Base-by-base conservation (phyloP, 2,329 filamentous ascomycete genomes). In the Aspergillus versicolor region DNA sequence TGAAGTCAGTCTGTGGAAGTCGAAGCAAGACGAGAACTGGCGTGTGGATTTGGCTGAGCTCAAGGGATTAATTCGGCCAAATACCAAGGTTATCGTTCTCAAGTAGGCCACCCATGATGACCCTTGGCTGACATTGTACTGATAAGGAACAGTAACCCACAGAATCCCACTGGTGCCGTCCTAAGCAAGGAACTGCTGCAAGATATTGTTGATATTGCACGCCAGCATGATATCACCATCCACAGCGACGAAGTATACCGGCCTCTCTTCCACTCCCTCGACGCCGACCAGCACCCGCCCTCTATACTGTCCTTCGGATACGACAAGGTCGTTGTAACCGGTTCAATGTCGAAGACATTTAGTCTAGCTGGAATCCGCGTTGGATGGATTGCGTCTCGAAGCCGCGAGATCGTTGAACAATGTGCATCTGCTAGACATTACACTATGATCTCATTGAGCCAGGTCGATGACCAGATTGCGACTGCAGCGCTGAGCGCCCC, bases 301-400 rank as follows among this genome's bases (percentile, higher is more conserved):
- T 91, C 90, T 0, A 80, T 88, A 12, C 78, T 92, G 0, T 85
- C 88, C 0, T 77, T 94, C 44, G 87, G 86, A 42, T 94, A 95
- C 73, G 75, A 82, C 3, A 88, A 86, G 55, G 82, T 84, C 21
- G 80, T 96, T 32, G 84, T 85, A 12, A 94, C 90, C 0, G 88
- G 91, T 13, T 92, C 89, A n/a, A 85, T 95, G 79, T 93, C 89
- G 24, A 96, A 96, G 75, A 88, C 90, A 0, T 96, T 91, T 74
- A 86, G 89, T 2, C 77, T 96, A 4, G 90, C 91, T 1, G 91
- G 91, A 1, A 87, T 95, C 60, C 86, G 91, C 1, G 75, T 92
- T 1, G 92, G 92, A 30, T 97, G 92, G 92, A 81, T 93, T 56
- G 90, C 89, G 3, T 88, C 87, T 13, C 84, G 84, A 24, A 83